phyloP scores from a whole-genome alignment of 139 green algal species.

The Spirogloea muscicola region DNA sequence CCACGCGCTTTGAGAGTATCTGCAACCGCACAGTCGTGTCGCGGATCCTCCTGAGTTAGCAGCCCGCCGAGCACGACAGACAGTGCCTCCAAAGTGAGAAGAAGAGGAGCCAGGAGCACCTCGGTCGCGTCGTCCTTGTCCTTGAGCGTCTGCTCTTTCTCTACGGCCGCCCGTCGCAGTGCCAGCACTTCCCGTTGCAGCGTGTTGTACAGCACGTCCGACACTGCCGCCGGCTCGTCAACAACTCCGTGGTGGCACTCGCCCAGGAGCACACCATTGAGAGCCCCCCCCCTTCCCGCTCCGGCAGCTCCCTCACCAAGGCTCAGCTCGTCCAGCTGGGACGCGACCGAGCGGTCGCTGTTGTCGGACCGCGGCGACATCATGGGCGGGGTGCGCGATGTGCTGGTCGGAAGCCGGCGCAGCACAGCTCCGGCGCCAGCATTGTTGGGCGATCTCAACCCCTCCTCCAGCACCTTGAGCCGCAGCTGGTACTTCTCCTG shows the following conservation, averaged over 20 bases:
- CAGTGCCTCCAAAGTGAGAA: too few species aligned
- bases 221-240: too few species aligned
- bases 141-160: constrained; percentile 39
- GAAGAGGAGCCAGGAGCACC: too few species aligned
- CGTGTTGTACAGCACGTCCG: constrained; percentile 26
- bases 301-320: too few species aligned
- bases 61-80: too few species aligned
- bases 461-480: constrained; percentile 17
- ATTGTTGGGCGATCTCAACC: background rate
- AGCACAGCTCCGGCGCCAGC: background rate
- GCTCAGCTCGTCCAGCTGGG: background rate
- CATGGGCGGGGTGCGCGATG: background rate
- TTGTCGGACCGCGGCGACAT: background rate
- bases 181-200: constrained; percentile 35
- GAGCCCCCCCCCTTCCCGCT: too few species aligned
- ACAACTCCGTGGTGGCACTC: too few species aligned
- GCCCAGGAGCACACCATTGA: too few species aligned
- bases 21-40: constrained; percentile 1
- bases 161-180: constrained; percentile 1
- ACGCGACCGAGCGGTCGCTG: background rate
- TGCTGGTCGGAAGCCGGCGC: background rate
- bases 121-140: constrained; percentile 44
- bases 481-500: background rate
- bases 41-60: too few species aligned
- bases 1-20: constrained; percentile 35